Conservation (phyloP, 2,329 filamentous ascomycete species). For the Akanthomyces lecanii region DNA sequence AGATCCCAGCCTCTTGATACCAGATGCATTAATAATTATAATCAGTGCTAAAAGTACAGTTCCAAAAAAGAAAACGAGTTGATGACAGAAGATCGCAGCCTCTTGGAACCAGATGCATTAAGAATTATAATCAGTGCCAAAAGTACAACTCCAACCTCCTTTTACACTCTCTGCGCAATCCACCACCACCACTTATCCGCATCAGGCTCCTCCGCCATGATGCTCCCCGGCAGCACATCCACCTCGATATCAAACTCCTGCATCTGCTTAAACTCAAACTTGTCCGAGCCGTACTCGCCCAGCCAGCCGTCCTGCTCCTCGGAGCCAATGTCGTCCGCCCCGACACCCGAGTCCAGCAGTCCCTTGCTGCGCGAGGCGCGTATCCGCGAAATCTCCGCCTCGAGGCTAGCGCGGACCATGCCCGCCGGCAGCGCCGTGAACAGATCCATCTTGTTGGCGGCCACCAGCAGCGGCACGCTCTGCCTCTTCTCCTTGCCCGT, state of each 20-base stretch:
- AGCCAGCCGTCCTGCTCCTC: constrained; percentile 81
- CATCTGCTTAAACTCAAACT: constrained; percentile 78
- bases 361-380: constrained; percentile 74
- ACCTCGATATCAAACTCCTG: constrained; percentile 77
- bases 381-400: constrained; percentile 76
- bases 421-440: constrained; percentile 84
- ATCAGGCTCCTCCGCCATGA: constrained; percentile 60
- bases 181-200: constrained; percentile 86
- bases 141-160: neutral
- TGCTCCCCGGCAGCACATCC: constrained; percentile 72
- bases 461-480: constrained; percentile 70
- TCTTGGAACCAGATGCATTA: neutral
- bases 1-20: no score
- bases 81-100: no score
- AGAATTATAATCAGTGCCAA: neutral
- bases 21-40: neutral
- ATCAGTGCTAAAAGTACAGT: neutral
- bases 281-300: constrained; percentile 71
- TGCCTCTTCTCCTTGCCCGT: constrained; percentile 28
- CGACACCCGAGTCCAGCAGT: constrained; percentile 76
- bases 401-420: constrained; percentile 69
- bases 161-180: constrained; percentile 71
- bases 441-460: constrained; percentile 92
- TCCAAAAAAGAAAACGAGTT: no score
- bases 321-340: constrained; percentile 53